Evolutionary conservation across 345 rosid genomes (phyloP), one percentile per base, ranked within the genome.

Genomic region (Salix caprea): DNA sequence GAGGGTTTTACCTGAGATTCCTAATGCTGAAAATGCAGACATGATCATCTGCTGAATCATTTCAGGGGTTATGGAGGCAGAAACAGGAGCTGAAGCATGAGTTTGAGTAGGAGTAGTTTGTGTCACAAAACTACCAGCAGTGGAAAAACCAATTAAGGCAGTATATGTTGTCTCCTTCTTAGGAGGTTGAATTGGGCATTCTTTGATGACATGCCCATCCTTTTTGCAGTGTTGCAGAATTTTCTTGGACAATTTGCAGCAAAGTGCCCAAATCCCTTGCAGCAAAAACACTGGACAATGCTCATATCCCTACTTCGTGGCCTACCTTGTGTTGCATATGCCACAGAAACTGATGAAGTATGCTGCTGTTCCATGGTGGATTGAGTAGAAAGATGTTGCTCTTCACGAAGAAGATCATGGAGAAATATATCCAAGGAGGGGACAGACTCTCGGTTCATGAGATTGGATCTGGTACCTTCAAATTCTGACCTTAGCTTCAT

Each of bases 31-130:
- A 64, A 77, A 44, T 2, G 21, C 4, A 72, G 4, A 67, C 62
- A 81, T 16, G 7, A 60, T 77, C 54, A 81, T 77, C 24, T 73
- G n/a, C 23, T 77, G 71, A 5, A 81, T 36, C 77, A 71, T 80
- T 46, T 61, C 12, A 60, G 0, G 78, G 1, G 75, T 61, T 2
- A 72, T 0, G 11, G 11, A 52, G 26, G 26, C 26, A 26, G 26
- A 26, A 26, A 26, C 26, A 26, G 26, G 26, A 2, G 32, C 32
- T 1, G 32, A 30, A 30, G 3, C 32, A 30, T 30, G 32, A 30
- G 32, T 30, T 30, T 1, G 11, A 52, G 58, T 0, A 18, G 4
- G 23, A 52, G 58, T 10, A 52, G 1, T 19, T 52, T 52, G 10
- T 52, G 10, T 6, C 0, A 48, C 2, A 48, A 5, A 18, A 1